Percentiles rank a stretch among this genome's conserved stretches.
Evolutionary conservation across 306 rosid genomes (phyloP).

Genomic region (Morella rubra): DNA sequence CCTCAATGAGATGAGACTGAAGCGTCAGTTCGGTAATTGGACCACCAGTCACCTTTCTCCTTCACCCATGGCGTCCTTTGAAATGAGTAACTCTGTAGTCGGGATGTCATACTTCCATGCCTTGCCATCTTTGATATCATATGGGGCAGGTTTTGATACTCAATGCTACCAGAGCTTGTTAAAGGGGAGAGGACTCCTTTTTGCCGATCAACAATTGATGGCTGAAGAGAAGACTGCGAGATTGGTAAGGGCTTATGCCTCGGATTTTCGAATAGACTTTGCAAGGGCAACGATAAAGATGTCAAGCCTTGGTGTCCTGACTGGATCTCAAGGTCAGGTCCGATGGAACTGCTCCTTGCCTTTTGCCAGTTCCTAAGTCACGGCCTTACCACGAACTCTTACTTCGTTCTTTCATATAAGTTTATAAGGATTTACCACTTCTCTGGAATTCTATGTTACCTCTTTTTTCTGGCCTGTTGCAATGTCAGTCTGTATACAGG

Average conservation of each 20-base stretch:
- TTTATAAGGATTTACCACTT: no score
- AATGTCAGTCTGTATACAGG: no score
- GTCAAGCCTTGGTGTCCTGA: constrained; percentile 47
- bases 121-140: constrained; percentile 46
- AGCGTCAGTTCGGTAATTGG: constrained; percentile 36
- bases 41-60: constrained; percentile 25
- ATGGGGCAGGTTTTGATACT: constrained; percentile 62
- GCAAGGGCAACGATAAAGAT: constrained; percentile 67
- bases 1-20: constrained; percentile 51
- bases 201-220: constrained; percentile 88
- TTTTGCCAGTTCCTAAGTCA: not conserved
- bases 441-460: no score
- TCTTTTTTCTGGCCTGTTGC: no score
- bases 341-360: constrained; percentile 35
- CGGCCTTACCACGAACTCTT: not conserved
- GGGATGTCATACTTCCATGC: constrained; percentile 47
- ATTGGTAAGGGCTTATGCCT: constrained; percentile 70
- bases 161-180: constrained; percentile 65
- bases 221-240: constrained; percentile 53
- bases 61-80: constrained; percentile 18
- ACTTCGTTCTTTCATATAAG: not conserved
- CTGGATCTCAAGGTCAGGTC: constrained; percentile 37
- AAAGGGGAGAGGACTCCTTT: constrained; percentile 73
- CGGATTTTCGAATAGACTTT: constrained; percentile 77
- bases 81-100: constrained; percentile 25